Evolutionary conservation across 441 rosid genomes (phyloP).

Genomic region (Viola pubescens): DNA sequence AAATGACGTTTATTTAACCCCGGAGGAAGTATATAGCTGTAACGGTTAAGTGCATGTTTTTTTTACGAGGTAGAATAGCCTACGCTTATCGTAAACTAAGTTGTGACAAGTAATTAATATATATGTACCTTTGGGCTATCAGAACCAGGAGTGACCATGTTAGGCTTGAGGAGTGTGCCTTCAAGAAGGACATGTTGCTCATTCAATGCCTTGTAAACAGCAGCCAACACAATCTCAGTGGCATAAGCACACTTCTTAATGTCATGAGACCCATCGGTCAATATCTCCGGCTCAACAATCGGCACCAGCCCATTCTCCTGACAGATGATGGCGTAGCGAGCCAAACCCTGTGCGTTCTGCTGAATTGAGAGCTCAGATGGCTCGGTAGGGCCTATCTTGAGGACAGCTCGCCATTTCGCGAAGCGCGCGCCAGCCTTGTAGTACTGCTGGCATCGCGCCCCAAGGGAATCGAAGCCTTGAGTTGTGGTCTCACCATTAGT

Average conservation of each 20-base stretch:
- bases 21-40: no score
- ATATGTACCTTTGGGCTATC: slow-evolving; percentile 64
- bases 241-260: slow-evolving; percentile 75
- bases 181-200: slow-evolving; percentile 94
- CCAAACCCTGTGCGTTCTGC: slow-evolving; percentile 88
- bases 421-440: slow-evolving; percentile 87
- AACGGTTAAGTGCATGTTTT: no score
- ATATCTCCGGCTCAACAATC: slow-evolving; percentile 85
- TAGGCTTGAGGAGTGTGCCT: slow-evolving; percentile 90
- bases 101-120: not conserved
- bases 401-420: slow-evolving; percentile 93
- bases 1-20: no score
- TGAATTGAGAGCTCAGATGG: slow-evolving; percentile 75
- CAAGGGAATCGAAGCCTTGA: slow-evolving; percentile 82
- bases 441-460: slow-evolving; percentile 72
- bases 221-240: slow-evolving; percentile 79
- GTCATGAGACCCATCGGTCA: slow-evolving; percentile 80
- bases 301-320: slow-evolving; percentile 93
- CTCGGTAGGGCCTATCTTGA: slow-evolving; percentile 74
- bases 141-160: slow-evolving; percentile 96
- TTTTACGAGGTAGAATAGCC: no score
- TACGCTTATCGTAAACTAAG: not conserved
- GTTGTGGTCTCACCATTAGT: slow-evolving; percentile 90
- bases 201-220: slow-evolving; percentile 84
- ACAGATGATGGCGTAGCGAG: slow-evolving; percentile 88